Percentiles rank a stretch among this genome's conserved stretches.
Evolutionary conservation across 352 stramenopile species (phyloP).

Genomic region (Phytophthora ohioensis): DNA sequence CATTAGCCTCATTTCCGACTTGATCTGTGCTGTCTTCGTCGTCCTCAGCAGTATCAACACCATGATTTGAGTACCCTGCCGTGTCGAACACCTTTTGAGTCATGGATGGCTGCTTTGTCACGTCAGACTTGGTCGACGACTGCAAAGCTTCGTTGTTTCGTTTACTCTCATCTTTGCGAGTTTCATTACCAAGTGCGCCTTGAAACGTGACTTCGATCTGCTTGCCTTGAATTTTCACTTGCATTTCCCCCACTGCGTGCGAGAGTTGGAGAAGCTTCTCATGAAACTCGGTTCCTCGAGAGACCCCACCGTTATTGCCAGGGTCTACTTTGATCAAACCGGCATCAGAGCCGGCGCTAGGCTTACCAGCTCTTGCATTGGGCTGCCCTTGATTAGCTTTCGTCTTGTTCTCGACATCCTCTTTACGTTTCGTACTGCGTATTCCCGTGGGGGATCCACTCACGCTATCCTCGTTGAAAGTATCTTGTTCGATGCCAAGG

Average conservation of each 20-base stretch:
- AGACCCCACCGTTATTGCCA: background rate
- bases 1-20: background rate
- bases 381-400: background rate
- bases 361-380: background rate
- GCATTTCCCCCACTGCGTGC: slow-evolving; percentile 34
- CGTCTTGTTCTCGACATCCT: background rate
- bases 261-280: slow-evolving; percentile 27
- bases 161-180: background rate
- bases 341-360: background rate
- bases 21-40: background rate
- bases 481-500: slow-evolving; percentile 8
- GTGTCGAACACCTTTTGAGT: slow-evolving; percentile 14
- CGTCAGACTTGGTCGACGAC: background rate
- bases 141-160: background rate
- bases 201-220: slow-evolving; percentile 38
- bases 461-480: background rate
- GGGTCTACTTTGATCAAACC: background rate
- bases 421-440: background rate
- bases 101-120: slow-evolving; percentile 7
- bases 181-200: slow-evolving; percentile 17
- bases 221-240: slow-evolving; percentile 36
- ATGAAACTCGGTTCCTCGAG: slow-evolving; percentile 10
- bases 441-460: slow-evolving; percentile 7
- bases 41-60: too few species aligned
- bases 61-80: background rate